Evolutionary conservation across 768 basidiomycete species (phyloP).

Genomic region (Boletus subcaerulescens): DNA sequence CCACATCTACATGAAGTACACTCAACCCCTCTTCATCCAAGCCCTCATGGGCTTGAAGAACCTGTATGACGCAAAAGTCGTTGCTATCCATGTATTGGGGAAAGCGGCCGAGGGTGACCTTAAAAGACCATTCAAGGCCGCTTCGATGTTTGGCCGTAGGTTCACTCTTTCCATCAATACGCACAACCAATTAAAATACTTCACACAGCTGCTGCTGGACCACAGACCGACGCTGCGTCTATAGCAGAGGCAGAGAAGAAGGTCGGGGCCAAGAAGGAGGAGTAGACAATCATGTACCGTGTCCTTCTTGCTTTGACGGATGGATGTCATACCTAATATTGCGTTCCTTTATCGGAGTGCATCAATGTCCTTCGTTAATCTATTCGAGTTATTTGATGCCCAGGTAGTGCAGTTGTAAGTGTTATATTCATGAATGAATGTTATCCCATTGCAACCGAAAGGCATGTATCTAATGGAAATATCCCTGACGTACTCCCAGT

Average conservation of each 20-base stretch:
- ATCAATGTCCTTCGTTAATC: slow-evolving; percentile 9
- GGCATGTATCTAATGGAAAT: no score
- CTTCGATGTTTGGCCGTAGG: slow-evolving; percentile 71
- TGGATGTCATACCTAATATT: slow-evolving; percentile 15
- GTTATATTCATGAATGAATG: no score
- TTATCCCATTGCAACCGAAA: no score
- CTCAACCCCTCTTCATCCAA: slow-evolving; percentile 95
- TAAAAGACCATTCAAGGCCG: slow-evolving; percentile 83
- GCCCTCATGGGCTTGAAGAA: slow-evolving; percentile 92
- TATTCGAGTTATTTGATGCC: slow-evolving; percentile 7
- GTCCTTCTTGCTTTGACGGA: slow-evolving; percentile 18
- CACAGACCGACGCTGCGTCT: slow-evolving; percentile 81
- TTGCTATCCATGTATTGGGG: slow-evolving; percentile 80
- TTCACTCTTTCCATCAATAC: background rate
- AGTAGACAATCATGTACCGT: slow-evolving; percentile 34
- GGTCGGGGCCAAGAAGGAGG: slow-evolving; percentile 77
- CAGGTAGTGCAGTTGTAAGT: no score
- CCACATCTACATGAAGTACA: slow-evolving; percentile 93
- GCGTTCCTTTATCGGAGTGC: background rate
- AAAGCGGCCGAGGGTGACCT: slow-evolving; percentile 81
- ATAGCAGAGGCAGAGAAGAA: slow-evolving; percentile 90
- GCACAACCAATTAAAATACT: background rate
- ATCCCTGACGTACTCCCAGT: no score
- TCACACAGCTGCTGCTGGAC: slow-evolving; percentile 50
- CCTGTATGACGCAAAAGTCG: slow-evolving; percentile 80